Evolutionary conservation across 352 stramenopile genomes (phyloP).

Genomic region (Pseudoperonospora humuli): DNA sequence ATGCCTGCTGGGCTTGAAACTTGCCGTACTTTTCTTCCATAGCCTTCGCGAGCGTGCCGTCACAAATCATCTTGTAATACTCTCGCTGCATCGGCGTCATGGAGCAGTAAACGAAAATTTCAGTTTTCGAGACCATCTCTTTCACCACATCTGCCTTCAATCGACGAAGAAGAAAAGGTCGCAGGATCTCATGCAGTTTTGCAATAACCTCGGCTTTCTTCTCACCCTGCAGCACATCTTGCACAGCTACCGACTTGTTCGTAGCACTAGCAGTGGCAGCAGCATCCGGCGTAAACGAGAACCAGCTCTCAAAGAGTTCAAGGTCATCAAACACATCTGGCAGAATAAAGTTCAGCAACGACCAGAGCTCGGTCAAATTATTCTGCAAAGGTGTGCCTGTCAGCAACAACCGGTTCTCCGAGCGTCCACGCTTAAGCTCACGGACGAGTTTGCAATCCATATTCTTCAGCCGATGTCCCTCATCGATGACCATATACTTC

Average conservation of each 20-base stretch:
- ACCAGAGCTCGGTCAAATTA: constrained; percentile 97
- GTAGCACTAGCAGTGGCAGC: constrained; percentile 27
- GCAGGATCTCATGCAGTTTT: constrained; percentile 96
- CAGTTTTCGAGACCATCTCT: constrained; percentile 94
- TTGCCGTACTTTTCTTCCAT: constrained; percentile 80
- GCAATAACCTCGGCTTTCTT: constrained; percentile 91
- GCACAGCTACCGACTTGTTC: constrained; percentile 56
- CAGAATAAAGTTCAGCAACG: constrained; percentile 97
- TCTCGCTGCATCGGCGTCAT: constrained; percentile 92
- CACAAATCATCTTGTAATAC: constrained; percentile 91
- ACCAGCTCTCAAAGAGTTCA: constrained; percentile 98
- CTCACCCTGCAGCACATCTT: constrained; percentile 87
- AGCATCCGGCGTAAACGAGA: constrained; percentile 93
- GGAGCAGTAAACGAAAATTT: constrained; percentile 96
- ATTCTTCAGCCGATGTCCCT: constrained; percentile 98
- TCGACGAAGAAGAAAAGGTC: constrained; percentile 93
- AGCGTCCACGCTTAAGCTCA: constrained; percentile 90
- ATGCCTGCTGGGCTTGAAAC: constrained; percentile 32
- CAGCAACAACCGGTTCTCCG: constrained; percentile 92
- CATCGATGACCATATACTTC: constrained; percentile 97
- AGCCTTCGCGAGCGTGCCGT: constrained; percentile 80
- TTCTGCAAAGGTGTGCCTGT: constrained; percentile 97
- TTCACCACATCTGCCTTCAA: constrained; percentile 92
- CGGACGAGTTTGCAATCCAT: constrained; percentile 92
- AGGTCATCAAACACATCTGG: constrained; percentile 96